phyloP scores from a whole-genome alignment of 2,329 filamentous ascomycete species.

The Rutstroemia sp. region DNA sequence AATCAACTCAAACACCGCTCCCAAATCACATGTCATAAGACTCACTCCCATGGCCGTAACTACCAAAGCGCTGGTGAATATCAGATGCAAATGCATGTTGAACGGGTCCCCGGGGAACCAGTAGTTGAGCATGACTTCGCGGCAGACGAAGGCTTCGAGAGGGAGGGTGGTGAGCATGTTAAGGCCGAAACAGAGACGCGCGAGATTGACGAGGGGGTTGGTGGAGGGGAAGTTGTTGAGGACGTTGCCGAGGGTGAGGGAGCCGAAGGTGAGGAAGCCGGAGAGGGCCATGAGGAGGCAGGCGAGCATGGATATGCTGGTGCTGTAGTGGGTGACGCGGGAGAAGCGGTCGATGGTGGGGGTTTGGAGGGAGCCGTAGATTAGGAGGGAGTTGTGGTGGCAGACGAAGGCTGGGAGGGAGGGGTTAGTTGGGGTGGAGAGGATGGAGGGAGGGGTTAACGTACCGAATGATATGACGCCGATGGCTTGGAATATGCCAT shows the following conservation, averaged over 20 bases:
- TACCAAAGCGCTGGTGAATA: constrained; percentile 81
- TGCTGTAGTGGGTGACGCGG: constrained; percentile 88
- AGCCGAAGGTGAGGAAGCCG: constrained; percentile 89
- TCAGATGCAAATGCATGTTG: constrained; percentile 68
- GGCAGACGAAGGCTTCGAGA: constrained; percentile 93
- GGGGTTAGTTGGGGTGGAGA: constrained; percentile 15
- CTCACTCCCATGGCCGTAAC: constrained; percentile 68
- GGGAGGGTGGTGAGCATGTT: constrained; percentile 98
- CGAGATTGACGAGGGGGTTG: constrained; percentile 90
- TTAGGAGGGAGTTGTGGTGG: constrained; percentile 93
- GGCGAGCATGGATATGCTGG: constrained; percentile 80
- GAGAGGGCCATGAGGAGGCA: constrained; percentile 82
- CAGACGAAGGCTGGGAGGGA: constrained; percentile 51
- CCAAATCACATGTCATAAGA: constrained; percentile 85
- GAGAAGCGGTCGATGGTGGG: constrained; percentile 95
- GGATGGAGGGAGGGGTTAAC: constrained; percentile 20
- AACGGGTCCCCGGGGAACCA: constrained; percentile 58
- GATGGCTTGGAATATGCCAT: constrained; percentile 88
- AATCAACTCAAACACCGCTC: constrained; percentile 90
- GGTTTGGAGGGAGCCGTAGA: constrained; percentile 90
- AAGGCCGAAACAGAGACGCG: constrained; percentile 88
- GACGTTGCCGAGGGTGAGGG: constrained; percentile 87
- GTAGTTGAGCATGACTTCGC: constrained; percentile 93
- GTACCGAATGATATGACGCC: constrained; percentile 95
- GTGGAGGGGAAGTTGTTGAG: constrained; percentile 93